Evolutionary conservation across 2,329 filamentous ascomycete species (phyloP), one percentile per base, ranked within the genome.

Genomic region (Aureobasidium zeae): DNA sequence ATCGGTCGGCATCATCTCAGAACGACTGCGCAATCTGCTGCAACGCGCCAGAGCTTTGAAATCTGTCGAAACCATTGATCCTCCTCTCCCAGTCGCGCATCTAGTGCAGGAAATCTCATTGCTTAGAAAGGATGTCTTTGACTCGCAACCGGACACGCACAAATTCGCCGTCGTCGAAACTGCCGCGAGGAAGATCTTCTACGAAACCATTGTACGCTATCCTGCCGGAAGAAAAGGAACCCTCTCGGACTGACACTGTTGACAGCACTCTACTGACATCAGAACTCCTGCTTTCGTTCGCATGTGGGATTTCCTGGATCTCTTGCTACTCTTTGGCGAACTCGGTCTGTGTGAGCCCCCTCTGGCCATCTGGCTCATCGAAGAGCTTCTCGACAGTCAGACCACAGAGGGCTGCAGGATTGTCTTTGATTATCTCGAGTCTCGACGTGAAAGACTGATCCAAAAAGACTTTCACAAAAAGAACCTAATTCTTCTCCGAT

Each of bases 371-470:
- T 88, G 85, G 75, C 76, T 98, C 12, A 79, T 95, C 15, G 91
- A 99, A 61, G 91, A 96, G 63, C 75, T 98, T 1, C 73, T 98
- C 19, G 93, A 98, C 62, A 94, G 87, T 57, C 89, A 98, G 62
- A 94, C 88, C 0, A 94, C 95, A 30, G 76, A 86, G 17, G 88
- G 86, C 22, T 98, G 91, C 59, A 81, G 87, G 48, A 84, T 77
- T 49, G 83, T 96, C 11, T 96, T 98, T 59, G 87, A 94, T 58
- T 98, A 88, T 56, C 74, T 98, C 31, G 93, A 98, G 61, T 95
- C 91, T 16, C 77, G 93, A 47, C 77, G 91, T 56, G 88, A 96
- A 61, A 76, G 82, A 29, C 85, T 96, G 49, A 93, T 84, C 15
- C 79, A 85, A 63, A 73, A 73, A 61, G 76, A 87, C 55, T 86